phyloP scores from a whole-genome alignment of 495 filamentous ascomycete genomes.

The Penicillium mononematosum region DNA sequence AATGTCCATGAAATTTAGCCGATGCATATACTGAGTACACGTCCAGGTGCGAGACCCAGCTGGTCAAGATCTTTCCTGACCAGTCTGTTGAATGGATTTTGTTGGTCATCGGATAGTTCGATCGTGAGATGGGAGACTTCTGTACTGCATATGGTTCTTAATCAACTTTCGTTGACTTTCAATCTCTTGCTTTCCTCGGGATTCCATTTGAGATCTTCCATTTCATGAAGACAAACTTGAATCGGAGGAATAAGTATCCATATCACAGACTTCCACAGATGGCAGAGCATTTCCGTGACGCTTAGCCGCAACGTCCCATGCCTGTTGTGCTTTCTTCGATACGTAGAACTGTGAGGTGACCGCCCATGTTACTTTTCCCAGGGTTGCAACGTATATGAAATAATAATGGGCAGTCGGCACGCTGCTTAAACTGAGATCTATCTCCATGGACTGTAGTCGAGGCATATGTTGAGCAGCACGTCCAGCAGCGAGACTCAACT shows the following conservation, averaged over 20 bases:
- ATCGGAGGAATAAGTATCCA: neutral
- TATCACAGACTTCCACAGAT: neutral
- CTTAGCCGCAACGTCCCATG: neutral
- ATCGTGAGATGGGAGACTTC: no score
- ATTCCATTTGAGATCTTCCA: rapidly evolving
- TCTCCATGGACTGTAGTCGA: neutral
- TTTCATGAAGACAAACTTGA: neutral
- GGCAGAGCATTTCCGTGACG: neutral
- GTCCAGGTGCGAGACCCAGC: no score
- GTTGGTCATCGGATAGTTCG: no score
- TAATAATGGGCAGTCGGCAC: neutral
- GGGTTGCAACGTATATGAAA: neutral
- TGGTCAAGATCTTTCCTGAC: no score
- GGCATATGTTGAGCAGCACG: constrained; percentile 3
- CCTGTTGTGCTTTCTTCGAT: neutral
- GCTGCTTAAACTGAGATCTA: neutral
- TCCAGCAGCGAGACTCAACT: neutral
- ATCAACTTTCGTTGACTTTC: neutral
- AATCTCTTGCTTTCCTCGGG: neutral
- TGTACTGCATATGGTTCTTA: no score
- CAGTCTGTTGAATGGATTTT: no score
- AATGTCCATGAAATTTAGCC: no score
- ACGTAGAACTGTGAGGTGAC: neutral
- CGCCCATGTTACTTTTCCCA: neutral
- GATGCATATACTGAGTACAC: no score